Evolutionary conservation across 75 land plant species (phyloP).

Genomic region (Picea sitchensis): DNA sequence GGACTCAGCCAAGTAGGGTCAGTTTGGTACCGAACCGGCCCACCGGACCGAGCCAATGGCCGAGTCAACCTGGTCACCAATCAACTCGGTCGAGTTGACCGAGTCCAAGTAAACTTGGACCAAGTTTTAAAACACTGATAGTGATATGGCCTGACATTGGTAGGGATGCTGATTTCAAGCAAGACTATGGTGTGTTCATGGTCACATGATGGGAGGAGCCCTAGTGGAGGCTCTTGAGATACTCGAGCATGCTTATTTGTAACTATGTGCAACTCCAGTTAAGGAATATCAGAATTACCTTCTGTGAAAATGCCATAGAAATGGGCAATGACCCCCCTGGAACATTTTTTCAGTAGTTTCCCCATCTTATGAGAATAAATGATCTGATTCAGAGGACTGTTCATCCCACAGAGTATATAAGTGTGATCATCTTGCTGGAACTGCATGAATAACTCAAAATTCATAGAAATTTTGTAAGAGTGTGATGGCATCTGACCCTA

Average conservation of each 20-base stretch:
- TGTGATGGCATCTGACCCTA: not conserved
- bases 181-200: slow-evolving; percentile 1
- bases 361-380: not conserved
- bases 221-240: not conserved
- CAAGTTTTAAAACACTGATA: no score
- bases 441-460: not conserved
- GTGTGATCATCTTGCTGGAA: not conserved
- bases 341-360: not conserved
- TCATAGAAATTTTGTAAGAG: not conserved
- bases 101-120: no score
- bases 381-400: not conserved
- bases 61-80: no score
- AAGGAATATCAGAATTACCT: not conserved
- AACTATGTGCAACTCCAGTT: not conserved
- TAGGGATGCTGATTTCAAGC: not conserved
- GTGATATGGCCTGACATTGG: not conserved
- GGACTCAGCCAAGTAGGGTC: no score
- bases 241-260: not conserved
- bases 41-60: no score
- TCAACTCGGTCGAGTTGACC: no score
- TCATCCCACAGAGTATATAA: not conserved
- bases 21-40: no score
- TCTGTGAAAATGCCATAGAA: not conserved
- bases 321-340: not conserved
- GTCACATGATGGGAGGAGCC: not conserved